phyloP scores from a whole-genome alignment of 2,329 filamentous ascomycete genomes.

The Fusarium albosuccineum region DNA sequence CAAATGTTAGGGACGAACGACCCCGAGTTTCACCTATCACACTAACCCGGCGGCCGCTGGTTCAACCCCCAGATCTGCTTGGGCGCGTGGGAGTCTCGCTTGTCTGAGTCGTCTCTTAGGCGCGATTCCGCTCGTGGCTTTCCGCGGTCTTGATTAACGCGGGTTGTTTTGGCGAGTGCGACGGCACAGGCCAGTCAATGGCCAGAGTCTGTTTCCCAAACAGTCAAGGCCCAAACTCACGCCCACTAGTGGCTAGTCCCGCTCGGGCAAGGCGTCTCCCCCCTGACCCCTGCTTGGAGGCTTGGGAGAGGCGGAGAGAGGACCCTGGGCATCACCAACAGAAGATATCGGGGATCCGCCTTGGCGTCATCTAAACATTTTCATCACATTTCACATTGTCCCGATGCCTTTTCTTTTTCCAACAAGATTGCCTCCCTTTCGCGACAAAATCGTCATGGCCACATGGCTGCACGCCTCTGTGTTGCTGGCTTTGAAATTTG shows the following conservation, averaged over 20 bases:
- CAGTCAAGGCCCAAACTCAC: conserved; percentile 13
- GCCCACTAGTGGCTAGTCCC: conserved; percentile 27
- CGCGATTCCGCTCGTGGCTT: conserved; percentile 38
- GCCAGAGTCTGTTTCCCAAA: conserved; percentile 10
- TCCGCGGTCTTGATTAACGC: conserved; percentile 36
- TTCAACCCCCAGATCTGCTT: conserved; percentile 9
- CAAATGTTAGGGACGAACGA: conserved; percentile 17
- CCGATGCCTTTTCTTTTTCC: conserved; percentile 9
- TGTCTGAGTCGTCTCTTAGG: conserved; percentile 29
- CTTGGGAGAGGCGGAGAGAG: conserved; percentile 34
- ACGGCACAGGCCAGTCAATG: conserved; percentile 15
- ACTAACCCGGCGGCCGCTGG: conserved; percentile 27
- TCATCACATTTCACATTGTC: conserved; percentile 31
- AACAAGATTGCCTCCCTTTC: conserved; percentile 24
- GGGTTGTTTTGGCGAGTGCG: conserved; percentile 28
- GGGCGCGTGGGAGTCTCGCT: conserved; percentile 16
- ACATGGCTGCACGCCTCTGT: conserved; percentile 23
- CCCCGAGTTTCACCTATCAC: conserved; percentile 21
- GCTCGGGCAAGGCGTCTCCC: conserved; percentile 26
- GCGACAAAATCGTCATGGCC: conserved; percentile 12
- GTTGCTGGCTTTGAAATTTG: background rate
- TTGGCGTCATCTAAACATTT: conserved; percentile 39
- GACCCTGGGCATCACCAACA: conserved; percentile 38
- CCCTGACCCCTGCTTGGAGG: conserved; percentile 42
- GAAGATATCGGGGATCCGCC: conserved; percentile 34